phyloP scores from a whole-genome alignment of 1,284 basidiomycete species.

The Inonotus obliquus region DNA sequence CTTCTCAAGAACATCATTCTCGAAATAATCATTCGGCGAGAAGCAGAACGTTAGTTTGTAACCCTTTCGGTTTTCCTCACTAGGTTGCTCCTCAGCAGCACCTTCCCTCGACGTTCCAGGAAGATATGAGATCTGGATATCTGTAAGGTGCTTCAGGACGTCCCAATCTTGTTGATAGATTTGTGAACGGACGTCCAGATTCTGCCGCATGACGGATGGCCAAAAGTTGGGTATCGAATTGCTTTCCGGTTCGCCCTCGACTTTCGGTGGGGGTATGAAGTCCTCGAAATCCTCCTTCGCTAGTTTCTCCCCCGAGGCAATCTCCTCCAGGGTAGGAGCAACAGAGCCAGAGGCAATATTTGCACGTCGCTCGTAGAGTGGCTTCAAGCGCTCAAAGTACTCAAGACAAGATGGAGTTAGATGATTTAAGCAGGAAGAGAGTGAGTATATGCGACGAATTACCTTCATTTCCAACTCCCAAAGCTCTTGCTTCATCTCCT shows the following conservation, averaged over 20 bases:
- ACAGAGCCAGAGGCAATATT: constrained; percentile 80
- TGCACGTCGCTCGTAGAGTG: constrained; percentile 86
- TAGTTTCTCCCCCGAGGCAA: constrained; percentile 72
- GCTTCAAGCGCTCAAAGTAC: constrained; percentile 84
- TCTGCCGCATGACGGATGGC: constrained; percentile 94
- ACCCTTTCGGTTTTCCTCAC: constrained; percentile 50
- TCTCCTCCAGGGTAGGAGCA: constrained; percentile 77
- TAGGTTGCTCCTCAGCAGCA: constrained; percentile 19
- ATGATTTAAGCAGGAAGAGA: not conserved
- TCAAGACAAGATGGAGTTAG: constrained; percentile 27
- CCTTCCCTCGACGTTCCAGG: constrained; percentile 31
- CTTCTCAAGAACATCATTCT: constrained; percentile 83
- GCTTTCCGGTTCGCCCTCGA: constrained; percentile 30
- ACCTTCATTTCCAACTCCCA: constrained; percentile 97
- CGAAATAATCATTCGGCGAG: constrained; percentile 82
- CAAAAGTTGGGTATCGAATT: constrained; percentile 93
- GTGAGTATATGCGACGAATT: constrained; percentile 24
- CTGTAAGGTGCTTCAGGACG: constrained; percentile 63
- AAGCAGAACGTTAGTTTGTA: constrained; percentile 92
- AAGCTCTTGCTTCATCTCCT: constrained; percentile 95
- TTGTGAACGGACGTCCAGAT: constrained; percentile 80
- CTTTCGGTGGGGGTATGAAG: constrained; percentile 50
- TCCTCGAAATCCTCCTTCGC: constrained; percentile 67
- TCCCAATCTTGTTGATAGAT: constrained; percentile 92
- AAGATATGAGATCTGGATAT: constrained; percentile 62